Evolutionary conservation across 2,329 filamentous ascomycete species (phyloP).

Genomic region (Shiraia sp.): DNA sequence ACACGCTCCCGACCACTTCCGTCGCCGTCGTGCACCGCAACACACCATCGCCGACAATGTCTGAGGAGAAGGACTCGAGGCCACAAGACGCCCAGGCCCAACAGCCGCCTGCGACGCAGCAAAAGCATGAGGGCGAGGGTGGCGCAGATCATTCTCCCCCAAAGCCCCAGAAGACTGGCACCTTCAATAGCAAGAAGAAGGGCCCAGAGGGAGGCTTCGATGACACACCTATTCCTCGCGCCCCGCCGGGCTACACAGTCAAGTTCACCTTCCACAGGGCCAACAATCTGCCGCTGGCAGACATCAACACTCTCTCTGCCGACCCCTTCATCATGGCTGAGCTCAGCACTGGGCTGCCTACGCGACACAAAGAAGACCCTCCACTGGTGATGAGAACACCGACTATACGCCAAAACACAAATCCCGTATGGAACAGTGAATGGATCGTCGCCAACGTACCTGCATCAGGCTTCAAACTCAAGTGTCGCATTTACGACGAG

Average conservation of each 20-base stretch:
- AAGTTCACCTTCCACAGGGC: slow-evolving; percentile 84
- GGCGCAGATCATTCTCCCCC: slow-evolving; percentile 15
- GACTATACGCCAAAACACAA: slow-evolving; percentile 71
- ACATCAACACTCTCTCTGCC: slow-evolving; percentile 75
- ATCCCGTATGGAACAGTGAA: slow-evolving; percentile 80
- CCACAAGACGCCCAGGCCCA: slow-evolving; percentile 12
- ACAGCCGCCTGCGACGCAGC: slow-evolving; percentile 11
- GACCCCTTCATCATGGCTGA: slow-evolving; percentile 83
- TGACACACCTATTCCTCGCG: slow-evolving; percentile 72
- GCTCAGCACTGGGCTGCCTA: slow-evolving; percentile 70
- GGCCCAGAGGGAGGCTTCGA: slow-evolving; percentile 78
- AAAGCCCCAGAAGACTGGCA: slow-evolving; percentile 31
- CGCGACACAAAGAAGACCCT: slow-evolving; percentile 84
- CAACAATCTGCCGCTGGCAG: slow-evolving; percentile 78
- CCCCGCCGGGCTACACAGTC: slow-evolving; percentile 78
- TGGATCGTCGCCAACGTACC: slow-evolving; percentile 92
- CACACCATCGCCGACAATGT: slow-evolving; percentile 6
- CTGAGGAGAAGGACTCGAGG: slow-evolving; percentile 12
- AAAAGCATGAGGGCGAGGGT: slow-evolving; percentile 13
- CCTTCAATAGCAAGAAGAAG: slow-evolving; percentile 34
- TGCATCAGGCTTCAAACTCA: slow-evolving; percentile 76
- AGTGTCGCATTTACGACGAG: slow-evolving; percentile 87
- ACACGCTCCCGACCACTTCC: slow-evolving; percentile 3
- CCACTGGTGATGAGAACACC: slow-evolving; percentile 73
- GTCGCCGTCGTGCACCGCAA: slow-evolving; percentile 6